Evolutionary conservation across 2,329 filamentous ascomycete genomes (phyloP).

Genomic region (Hawksworthiomyces lignivorus): DNA sequence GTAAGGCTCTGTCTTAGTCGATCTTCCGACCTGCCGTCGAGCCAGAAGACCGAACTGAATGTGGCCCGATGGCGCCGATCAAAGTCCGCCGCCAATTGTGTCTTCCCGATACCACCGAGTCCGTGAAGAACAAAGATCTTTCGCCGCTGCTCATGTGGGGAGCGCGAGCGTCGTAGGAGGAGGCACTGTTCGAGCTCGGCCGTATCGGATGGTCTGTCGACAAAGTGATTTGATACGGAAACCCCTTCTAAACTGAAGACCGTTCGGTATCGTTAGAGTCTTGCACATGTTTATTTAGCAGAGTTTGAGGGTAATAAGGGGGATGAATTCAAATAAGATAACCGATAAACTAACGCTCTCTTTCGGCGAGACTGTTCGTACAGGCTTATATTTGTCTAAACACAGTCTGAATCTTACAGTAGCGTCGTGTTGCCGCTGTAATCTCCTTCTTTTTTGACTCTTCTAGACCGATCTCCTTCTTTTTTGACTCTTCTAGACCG

Average conservation of each 20-base stretch:
- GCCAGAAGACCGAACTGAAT: constrained; percentile 25
- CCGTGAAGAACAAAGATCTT: constrained; percentile 15
- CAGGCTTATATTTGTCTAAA: constrained; percentile 16
- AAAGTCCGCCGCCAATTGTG: constrained; percentile 16
- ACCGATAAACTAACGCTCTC: constrained; percentile 17
- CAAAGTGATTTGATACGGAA: constrained; percentile 17
- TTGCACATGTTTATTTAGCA: too few species aligned
- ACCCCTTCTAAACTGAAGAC: too few species aligned
- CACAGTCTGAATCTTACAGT: constrained; percentile 13
- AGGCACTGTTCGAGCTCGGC: constrained; percentile 15
- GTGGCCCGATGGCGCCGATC: constrained; percentile 15
- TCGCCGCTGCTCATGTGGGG: constrained; percentile 5
- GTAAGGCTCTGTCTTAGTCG: constrained; percentile 22
- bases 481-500: constrained; percentile 29
- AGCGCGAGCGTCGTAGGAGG: constrained; percentile 7
- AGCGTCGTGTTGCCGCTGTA: constrained; percentile 17
- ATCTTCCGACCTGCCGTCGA: constrained; percentile 23
- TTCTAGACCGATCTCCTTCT: too few species aligned
- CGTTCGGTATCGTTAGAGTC: too few species aligned
- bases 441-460: constrained; percentile 24
- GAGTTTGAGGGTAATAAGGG: too few species aligned
- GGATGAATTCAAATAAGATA: too few species aligned
- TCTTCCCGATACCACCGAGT: constrained; percentile 16
- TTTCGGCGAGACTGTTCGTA: constrained; percentile 12
- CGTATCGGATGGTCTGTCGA: constrained; percentile 14